Base-by-base conservation (phyloP, 768 basidiomycete genomes). In the Sistotremastrum niveocremeum region DNA sequence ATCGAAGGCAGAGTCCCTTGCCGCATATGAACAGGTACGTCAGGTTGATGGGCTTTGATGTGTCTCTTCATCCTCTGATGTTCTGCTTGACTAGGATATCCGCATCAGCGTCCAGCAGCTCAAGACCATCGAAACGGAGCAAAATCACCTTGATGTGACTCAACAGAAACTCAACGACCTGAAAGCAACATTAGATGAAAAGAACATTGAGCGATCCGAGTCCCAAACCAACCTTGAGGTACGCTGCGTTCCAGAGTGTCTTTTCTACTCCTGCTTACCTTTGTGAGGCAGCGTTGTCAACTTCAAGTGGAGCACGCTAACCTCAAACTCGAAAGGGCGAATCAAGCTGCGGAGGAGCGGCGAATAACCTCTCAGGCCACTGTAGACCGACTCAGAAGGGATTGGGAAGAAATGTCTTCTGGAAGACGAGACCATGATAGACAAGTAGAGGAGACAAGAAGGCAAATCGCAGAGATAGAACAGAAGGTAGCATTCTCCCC, bases 251-350 rank as follows among this genome's bases (percentile, higher is more conserved):
- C 45, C 40, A 30, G 20, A 32, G 34, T 37, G 12, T 36, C 29
- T 11, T 29, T 33, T n/a, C 35, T 35, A 6, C 10, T 20, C 31
- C 11, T 43, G 8, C 39, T 33, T 42, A 20, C 6, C 36, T 11
- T 20, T 38, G 28, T 32, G 12, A 11, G 30, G 31, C 51, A 94
- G 85, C 84, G 88, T 42, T 76, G 85, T n/a, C 67, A 74, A 51
- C 80, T 81, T 49, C 89, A 93, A 58, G 66, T 87, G 7, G 63
- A 68, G 6, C 89, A 91, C 59, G 90, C 90, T 4, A 71, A 77
- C 39, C 83, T 87, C 53, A 90, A 88, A 60, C 71, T 90, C 6
- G 77, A 82, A 46, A 76, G 85, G 30, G 81, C 84, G 1, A 79
- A 85, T 56, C 71, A 74, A 49, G 81, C 84, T 51, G 80, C 81